phyloP scores from a whole-genome alignment of 2,329 filamentous ascomycete genomes.

The Sordariomycetes sp. region DNA sequence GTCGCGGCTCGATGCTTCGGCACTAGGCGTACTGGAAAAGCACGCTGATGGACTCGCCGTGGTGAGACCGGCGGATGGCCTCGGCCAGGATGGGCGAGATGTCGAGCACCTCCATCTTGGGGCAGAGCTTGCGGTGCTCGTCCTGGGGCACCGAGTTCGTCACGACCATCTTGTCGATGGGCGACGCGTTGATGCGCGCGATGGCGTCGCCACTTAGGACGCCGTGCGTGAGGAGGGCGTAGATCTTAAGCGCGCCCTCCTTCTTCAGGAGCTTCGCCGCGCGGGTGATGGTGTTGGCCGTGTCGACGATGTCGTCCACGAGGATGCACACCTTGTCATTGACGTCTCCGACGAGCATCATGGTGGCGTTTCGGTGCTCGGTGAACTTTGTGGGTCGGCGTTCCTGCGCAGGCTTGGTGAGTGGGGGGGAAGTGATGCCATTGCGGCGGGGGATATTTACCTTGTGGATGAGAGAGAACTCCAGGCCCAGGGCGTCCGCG shows the following conservation, averaged over 20 bases:
- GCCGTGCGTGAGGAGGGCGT: constrained; percentile 87
- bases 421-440: constrained; percentile 15
- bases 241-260: constrained; percentile 84
- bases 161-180: constrained; percentile 85
- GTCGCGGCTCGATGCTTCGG: not conserved
- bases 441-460: constrained; percentile 34
- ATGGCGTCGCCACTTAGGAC: constrained; percentile 94
- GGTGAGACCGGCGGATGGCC: constrained; percentile 90
- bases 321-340: constrained; percentile 74
- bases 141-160: constrained; percentile 91
- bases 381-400: constrained; percentile 79
- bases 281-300: constrained; percentile 91
- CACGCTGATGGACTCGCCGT: constrained; percentile 94
- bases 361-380: constrained; percentile 82
- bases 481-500: constrained; percentile 84
- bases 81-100: constrained; percentile 86
- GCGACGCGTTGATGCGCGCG: constrained; percentile 83
- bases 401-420: constrained; percentile 46
- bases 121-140: constrained; percentile 66
- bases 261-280: constrained; percentile 96
- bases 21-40: constrained; percentile 45
- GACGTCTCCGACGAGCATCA: constrained; percentile 92
- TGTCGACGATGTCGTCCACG: constrained; percentile 90
- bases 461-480: constrained; percentile 98
- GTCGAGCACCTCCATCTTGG: constrained; percentile 87